A percentile compares a stretch with the other conserved stretches of the same genome.
These are phyloP conservation scores for Pseudogymnoascus sp. DNA, from an alignment of 2,329 filamentous ascomycete species.

Conservation along the genomic window DNA sequence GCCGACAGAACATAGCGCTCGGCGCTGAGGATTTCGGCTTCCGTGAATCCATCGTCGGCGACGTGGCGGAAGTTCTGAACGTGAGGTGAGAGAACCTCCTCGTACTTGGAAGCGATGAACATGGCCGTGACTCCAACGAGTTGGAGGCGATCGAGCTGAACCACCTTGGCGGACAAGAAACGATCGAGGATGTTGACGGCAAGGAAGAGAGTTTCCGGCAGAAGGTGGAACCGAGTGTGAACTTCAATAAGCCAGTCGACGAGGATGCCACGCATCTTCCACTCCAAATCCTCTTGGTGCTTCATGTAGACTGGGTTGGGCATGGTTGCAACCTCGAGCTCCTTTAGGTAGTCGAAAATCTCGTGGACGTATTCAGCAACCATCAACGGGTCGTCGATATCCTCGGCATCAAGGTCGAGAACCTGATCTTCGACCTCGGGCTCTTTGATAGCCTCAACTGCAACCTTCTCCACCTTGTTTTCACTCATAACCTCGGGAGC, in stretches of 20 bases:
- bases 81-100: slow-evolving; percentile 94
- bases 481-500: slow-evolving; percentile 30
- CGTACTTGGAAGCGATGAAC: slow-evolving; percentile 99
- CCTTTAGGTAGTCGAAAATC: slow-evolving; percentile 91
- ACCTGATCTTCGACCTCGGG: slow-evolving; percentile 32
- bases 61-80: slow-evolving; percentile 95
- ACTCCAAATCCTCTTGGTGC: slow-evolving; percentile 88
- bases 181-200: slow-evolving; percentile 98
- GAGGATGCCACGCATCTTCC: slow-evolving; percentile 96
- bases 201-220: slow-evolving; percentile 93
- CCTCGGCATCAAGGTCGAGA: slow-evolving; percentile 73
- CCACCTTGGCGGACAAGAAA: slow-evolving; percentile 90
- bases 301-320: slow-evolving; percentile 94
- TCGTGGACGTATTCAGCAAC: slow-evolving; percentile 94
- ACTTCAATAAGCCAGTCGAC: slow-evolving; percentile 98
- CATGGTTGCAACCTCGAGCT: slow-evolving; percentile 71
- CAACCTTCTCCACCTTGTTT: slow-evolving; percentile 27
- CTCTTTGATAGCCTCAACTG: slow-evolving; percentile 19
- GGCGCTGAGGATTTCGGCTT: slow-evolving; percentile 92
- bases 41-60: slow-evolving; percentile 90
- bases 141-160: slow-evolving; percentile 91
- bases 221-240: slow-evolving; percentile 88
- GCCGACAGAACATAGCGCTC: slow-evolving; percentile 89
- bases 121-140: slow-evolving; percentile 96
- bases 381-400: slow-evolving; percentile 91